Base-by-base conservation (phyloP, 305 asterid genomes). In the Solanum hybrid region DNA sequence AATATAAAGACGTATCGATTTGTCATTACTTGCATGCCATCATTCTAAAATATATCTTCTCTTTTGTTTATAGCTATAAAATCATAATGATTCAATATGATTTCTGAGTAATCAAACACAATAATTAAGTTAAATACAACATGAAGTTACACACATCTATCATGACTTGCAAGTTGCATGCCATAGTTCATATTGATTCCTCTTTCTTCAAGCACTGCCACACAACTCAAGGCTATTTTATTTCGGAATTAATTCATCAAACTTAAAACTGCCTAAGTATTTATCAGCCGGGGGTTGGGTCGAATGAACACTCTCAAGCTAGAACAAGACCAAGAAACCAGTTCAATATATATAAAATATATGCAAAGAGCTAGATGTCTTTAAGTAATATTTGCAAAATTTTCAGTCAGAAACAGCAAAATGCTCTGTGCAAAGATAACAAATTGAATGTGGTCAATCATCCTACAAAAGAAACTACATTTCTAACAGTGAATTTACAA, bases 401-500 rank as follows among this genome's bases (percentile, higher is more conserved):
- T 34, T 40, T 56, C 45, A 32, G 72, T 40, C 89, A 82, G 87
- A 89, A 45, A 92, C 88, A 86, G 66, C 69, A 76, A 24, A 13
- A 24, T 73, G 29, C 75, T 64, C 36, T 86, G 86, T 71, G 66
- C 87, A 79, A 82, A 32, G 86, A 90, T 66, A 85, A 72, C 90
- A 85, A 36, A 60, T 85, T 40, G 9, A 37, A 56, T 88, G 89
- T 34, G 79, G 69, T 71, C 79, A 89, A 87, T 89, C 72, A 88
- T 45, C 88, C 86, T 89, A 85, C 29, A 82, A 79, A 81, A 12
- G 35, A 17, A 38, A 10, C 82, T 45, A 66, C 31, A 31, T 37
- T 45, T 79, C 91, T 89, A 89, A 86, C 31, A 51, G 31, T 86
- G 9, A 56, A 71, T 15, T 69, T 72, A 85, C 77, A 78, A 40